Conservation (phyloP, 164 flowering plant species). For the Stephania yunnanensis region DNA sequence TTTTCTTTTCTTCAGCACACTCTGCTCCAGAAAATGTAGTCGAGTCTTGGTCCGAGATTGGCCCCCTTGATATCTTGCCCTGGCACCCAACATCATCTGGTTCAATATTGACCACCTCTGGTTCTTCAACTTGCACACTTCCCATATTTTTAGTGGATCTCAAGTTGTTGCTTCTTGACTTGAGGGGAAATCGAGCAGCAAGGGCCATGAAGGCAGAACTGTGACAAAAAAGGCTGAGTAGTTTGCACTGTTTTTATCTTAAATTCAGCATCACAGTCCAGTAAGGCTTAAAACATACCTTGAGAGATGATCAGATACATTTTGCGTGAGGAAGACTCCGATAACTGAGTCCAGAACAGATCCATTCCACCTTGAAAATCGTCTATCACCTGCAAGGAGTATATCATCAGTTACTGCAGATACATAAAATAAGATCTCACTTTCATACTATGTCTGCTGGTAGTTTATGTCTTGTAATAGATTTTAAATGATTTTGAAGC, state of each 20-base stretch:
- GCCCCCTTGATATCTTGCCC: conserved; percentile 6
- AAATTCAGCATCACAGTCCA: neutral
- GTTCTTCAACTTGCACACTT: conserved; percentile 27
- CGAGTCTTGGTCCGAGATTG: conserved; percentile 7
- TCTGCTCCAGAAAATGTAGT: conserved; percentile 9
- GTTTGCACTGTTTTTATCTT: neutral
- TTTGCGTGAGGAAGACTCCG: conserved; percentile 66
- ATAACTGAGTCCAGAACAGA: conserved; percentile 65
- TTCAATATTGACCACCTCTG: conserved; percentile 14
- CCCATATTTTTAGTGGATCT: neutral
- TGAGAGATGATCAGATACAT: conserved; percentile 60
- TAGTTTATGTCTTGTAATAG: neutral
- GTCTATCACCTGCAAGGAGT: conserved; percentile 43
- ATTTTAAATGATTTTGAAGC: neutral
- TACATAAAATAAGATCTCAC: neutral
- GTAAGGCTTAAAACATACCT: conserved; percentile 31
- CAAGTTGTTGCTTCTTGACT: conserved; percentile 10
- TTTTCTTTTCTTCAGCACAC: conserved; percentile 16
- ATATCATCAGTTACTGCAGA: neutral
- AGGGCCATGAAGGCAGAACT: conserved; percentile 63
- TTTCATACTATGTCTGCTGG: neutral
- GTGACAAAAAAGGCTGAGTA: conserved; percentile 7
- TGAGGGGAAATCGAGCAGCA: conserved; percentile 43
- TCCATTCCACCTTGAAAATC: conserved; percentile 53
- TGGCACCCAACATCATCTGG: conserved; percentile 17